Evolutionary conservation across 192 early-diverging fungal species (phyloP), one percentile per base, ranked within the genome.

Genomic region (Backusella westeae): DNA sequence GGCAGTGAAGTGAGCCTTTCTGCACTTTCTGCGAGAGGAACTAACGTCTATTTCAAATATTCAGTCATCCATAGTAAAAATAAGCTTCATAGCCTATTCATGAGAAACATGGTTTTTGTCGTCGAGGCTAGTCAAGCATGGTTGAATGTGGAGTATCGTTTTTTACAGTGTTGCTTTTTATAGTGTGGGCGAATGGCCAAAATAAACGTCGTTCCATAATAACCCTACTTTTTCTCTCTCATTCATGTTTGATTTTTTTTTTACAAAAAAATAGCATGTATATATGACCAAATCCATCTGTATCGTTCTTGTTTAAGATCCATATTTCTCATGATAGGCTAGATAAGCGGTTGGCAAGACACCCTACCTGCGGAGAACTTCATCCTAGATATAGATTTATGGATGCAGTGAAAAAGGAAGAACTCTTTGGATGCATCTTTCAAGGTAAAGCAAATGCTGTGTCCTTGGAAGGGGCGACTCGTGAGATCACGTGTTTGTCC

Each of bases 1-100:
- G 75, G 97, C 98, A 76, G 94, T 86, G 91, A 99, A 98, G 93
- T 99, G 98, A 79, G 97, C 97, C 92, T 96, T 97, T 86, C 97
- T 91, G 87, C 88, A 90, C 91, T 96, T 96, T 87, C 96, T 90
- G 86, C 92, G 85, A 81, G 93, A 94, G 84, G 94, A 95, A 78
- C 93, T 93, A 79, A 96, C 95, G 87, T 93, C 93, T 85, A 85
- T 29, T 42, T 19, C 32, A 42, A 39, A 12, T 21, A 35, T 72
- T 39, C 23, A 39, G 23, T 35, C 38, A 42, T 41, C 35, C 21
- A 12, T 39, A 71, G 1, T 29, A 41, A 71, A 29, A 71, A 17
- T 23, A 41, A 26, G 36, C 12, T 71, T 26, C 19, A 32, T 36
- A 39, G 34, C 69, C 35, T 36, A 42, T 26, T 26, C 23, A 26